These are phyloP conservation scores for Ulota crispa DNA, from an alignment of 225 moss, liverwort and hornwort genomes.

Conservation along the genomic window DNA sequence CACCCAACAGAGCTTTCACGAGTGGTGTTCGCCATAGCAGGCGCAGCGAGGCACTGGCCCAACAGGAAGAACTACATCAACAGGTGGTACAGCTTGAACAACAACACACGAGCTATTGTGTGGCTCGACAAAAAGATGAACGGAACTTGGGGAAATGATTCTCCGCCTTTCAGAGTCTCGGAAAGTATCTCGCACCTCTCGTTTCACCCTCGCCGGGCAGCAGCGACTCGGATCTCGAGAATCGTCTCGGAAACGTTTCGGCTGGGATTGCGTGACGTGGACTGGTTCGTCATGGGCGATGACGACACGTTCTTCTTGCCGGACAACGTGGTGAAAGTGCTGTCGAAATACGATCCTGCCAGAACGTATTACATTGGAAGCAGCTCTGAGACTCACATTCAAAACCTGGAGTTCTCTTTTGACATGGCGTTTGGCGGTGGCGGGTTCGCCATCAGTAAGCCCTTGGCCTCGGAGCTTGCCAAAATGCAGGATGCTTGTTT, in stretches of 20 bases:
- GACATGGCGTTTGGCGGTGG: slow-evolving; percentile 54
- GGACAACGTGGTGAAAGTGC: slow-evolving; percentile 49
- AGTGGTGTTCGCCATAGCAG: slow-evolving; percentile 38
- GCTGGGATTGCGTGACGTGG: slow-evolving; percentile 45
- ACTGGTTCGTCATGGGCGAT: slow-evolving; percentile 81
- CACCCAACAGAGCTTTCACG: slow-evolving; percentile 7
- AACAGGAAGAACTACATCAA: slow-evolving; percentile 41
- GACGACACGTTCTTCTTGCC: slow-evolving; percentile 66
- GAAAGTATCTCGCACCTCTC: slow-evolving; percentile 30
- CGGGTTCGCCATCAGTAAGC: slow-evolving; percentile 41
- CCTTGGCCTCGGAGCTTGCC: slow-evolving; percentile 30
- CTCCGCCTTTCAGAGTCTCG: slow-evolving; percentile 27
- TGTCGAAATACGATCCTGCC: slow-evolving; percentile 51
- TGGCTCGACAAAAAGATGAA: slow-evolving; percentile 52
- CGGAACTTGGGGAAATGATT: slow-evolving; percentile 17
- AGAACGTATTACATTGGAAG: slow-evolving; percentile 38
- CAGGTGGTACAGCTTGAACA: slow-evolving; percentile 50
- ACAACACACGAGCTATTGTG: slow-evolving; percentile 35
- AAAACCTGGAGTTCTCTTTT: slow-evolving; percentile 31
- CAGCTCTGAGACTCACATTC: slow-evolving; percentile 33
- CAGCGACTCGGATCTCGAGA: slow-evolving; percentile 51
- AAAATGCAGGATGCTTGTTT: slow-evolving; percentile 35
- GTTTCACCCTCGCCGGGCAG: not conserved
- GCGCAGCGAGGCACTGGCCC: slow-evolving; percentile 38
- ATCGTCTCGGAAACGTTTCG: slow-evolving; percentile 48